Evolutionary conservation across 306 rosid species (phyloP).

Genomic region (Begonia peltatifolia): DNA sequence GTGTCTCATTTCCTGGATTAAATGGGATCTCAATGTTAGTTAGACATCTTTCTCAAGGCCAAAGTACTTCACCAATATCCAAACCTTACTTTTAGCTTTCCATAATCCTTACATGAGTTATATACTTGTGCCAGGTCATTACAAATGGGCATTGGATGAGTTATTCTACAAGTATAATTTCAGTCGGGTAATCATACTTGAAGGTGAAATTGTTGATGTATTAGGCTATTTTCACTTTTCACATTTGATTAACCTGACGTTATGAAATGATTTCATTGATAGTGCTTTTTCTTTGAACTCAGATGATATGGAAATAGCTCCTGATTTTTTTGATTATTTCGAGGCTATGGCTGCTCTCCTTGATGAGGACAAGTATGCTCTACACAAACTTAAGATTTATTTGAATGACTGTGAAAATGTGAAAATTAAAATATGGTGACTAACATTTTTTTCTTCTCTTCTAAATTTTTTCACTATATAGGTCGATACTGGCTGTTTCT

Average conservation of each 20-base stretch:
- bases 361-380: slow-evolving; percentile 81
- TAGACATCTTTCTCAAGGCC: neutral
- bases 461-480: slow-evolving; percentile 17
- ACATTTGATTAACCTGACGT: too few species aligned
- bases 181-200: slow-evolving; percentile 76
- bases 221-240: neutral
- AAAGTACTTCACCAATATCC: neutral
- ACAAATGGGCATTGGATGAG: slow-evolving; percentile 93
- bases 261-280: slow-evolving; percentile 10
- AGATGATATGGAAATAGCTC: slow-evolving; percentile 99
- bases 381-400: slow-evolving; percentile 7
- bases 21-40: neutral
- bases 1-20: neutral
- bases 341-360: slow-evolving; percentile 72
- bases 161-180: slow-evolving; percentile 75
- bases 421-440: neutral
- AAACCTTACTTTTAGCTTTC: too few species aligned
- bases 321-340: slow-evolving; percentile 90
- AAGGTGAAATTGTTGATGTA: slow-evolving; percentile 49
- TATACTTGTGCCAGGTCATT: slow-evolving; percentile 50
- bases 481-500: slow-evolving; percentile 94
- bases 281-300: slow-evolving; percentile 15
- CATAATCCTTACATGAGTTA: neutral
- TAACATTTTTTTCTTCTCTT: slow-evolving; percentile 5
- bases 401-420: neutral